Conservation (phyloP, 768 basidiomycete species). For the Rhizopogon salebrosus region DNA sequence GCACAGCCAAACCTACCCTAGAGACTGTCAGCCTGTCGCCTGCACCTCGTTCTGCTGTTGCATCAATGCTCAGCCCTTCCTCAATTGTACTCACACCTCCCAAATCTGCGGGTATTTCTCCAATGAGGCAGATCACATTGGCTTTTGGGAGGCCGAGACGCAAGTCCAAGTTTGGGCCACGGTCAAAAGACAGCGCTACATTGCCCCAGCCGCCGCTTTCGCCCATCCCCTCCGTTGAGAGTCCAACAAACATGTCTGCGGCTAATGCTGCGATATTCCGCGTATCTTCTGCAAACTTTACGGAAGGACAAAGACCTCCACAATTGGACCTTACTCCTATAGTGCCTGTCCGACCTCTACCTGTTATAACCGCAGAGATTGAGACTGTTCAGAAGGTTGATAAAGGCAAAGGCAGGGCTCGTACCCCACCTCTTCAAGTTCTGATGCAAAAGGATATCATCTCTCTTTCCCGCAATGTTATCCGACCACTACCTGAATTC, state of each 20-base stretch:
- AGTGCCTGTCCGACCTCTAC: not conserved
- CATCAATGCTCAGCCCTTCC: not conserved
- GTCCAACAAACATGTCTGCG: constrained; percentile 6
- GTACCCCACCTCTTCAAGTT: not conserved
- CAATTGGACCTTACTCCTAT: not conserved
- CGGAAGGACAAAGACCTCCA: not conserved
- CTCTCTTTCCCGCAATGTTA: not conserved
- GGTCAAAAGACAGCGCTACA: constrained; percentile 1
- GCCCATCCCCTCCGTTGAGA: not conserved
- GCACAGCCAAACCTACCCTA: not conserved
- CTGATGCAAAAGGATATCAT: constrained; percentile 3
- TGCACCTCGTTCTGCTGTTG: constrained; percentile 1
- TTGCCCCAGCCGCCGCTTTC: constrained; percentile 2
- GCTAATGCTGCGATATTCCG: constrained; percentile 8
- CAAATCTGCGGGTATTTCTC: not conserved
- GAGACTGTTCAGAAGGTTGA: constrained; percentile 1
- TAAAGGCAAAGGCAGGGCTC: constrained; percentile 9
- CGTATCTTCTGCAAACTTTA: not conserved
- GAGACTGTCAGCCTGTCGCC: not conserved
- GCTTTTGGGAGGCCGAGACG: not conserved
- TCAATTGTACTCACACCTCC: not conserved
- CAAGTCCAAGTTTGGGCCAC: not conserved
- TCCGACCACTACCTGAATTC: constrained; percentile 7
- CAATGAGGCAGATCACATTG: not conserved
- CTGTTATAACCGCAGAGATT: not conserved